A percentile compares a stretch with the other conserved stretches of the same genome.
Conservation (phyloP, 176 grass and related monocot species). For the Stipa capillata region DNA sequence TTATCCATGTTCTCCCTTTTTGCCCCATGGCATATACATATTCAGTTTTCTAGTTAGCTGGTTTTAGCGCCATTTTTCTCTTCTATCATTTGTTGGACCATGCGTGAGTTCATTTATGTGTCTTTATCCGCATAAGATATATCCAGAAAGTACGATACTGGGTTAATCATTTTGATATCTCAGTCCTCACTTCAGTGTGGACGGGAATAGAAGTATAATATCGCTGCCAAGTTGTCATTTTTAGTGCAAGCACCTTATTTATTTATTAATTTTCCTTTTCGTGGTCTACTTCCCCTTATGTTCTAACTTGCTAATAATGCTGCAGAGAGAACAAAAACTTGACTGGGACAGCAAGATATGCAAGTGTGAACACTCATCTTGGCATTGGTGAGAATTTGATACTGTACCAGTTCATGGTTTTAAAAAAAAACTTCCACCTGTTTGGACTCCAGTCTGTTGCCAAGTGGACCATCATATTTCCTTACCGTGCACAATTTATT, state of each 20-base stretch:
- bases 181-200: not conserved
- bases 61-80: not conserved
- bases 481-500: not conserved
- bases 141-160: not conserved
- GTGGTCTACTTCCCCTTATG: not conserved
- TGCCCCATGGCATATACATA: not conserved
- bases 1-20: constrained; percentile 13
- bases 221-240: not conserved
- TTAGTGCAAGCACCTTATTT: not conserved
- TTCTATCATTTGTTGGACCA: not conserved
- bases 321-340: constrained; percentile 90
- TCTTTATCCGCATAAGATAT: not conserved
- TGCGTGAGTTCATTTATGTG: not conserved
- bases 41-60: not conserved
- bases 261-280: not conserved
- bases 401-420: not conserved
- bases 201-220: not conserved
- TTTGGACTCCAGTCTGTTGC: not conserved
- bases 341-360: constrained; percentile 78
- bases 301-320: constrained; percentile 12
- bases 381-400: constrained; percentile 58
- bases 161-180: constrained; percentile 3
- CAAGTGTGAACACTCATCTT: constrained; percentile 86
- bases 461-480: not conserved
- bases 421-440: not conserved